Evolutionary conservation across 2,329 filamentous ascomycete genomes (phyloP), one percentile per base, ranked within the genome.

Genomic region (Cercospora berteroae): DNA sequence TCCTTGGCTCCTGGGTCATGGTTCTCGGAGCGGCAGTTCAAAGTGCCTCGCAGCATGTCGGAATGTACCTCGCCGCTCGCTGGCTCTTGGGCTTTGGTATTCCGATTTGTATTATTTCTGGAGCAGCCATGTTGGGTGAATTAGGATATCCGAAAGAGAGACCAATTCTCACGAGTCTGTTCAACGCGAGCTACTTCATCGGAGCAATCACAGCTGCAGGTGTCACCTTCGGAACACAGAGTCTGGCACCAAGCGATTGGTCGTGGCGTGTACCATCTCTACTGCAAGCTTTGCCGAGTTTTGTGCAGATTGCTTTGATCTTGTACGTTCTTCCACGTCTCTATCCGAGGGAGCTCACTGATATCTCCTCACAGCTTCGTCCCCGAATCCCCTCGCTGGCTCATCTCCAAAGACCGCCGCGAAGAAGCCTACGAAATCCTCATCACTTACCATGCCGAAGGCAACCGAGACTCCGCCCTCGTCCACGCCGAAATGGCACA

Each of bases 401-500:
- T 84, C 7, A 79, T 83, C 20, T 79, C 80, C 18, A 78, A 79
- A 64, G 81, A 80, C 65, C 79, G 81, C 42, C 76, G 82, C 42
- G 78, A 79, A 67, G 85, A 81, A 70, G 85, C 79, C 57, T 80
- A 81, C 48, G 79, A 80, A 16, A 83, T 86, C 13, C 81, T 86
- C 5, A 82, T 84, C 61, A 86, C 86, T 74, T 87, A 88, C 75
- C 89, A 90, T 73, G 87, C 83, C 20, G 86, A 87, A 20, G 88
- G 88, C 33, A 81, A 89, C 72, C 76, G 75, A 64, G 81, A 85
- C 75, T 85, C 89, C 72, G 76, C 85, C 3, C 86, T 86, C 1
- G 89, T 91, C 7, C 86, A 88, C 72, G 88, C 88, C 74, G 87
- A 91, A 76, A 89, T 83, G 76, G 84, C 83, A 10, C 86, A 90